phyloP scores from a whole-genome alignment of 73 alveolate species.

The Paramecium bursaria region DNA sequence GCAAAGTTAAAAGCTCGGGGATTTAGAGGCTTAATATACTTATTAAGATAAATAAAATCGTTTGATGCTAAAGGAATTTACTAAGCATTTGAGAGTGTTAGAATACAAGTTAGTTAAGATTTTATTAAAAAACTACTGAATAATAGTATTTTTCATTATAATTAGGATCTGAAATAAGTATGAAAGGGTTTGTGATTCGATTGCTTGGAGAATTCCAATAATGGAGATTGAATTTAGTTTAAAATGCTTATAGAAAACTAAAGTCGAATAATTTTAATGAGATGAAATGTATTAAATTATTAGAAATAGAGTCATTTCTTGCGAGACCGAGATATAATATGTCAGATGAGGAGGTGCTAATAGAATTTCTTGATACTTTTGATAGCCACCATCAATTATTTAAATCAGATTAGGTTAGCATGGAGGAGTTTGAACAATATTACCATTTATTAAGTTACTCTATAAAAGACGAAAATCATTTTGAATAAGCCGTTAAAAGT shows the following conservation, averaged over 20 bases:
- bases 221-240: too few species aligned
- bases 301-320: too few species aligned
- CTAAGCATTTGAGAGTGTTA: not conserved
- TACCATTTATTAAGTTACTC: conserved; percentile 40
- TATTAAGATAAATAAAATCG: not conserved
- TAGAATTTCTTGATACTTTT: conserved; percentile 43
- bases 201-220: too few species aligned
- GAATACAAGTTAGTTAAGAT: conserved; percentile 14
- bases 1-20: conserved; percentile 23
- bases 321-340: too few species aligned
- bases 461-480: conserved; percentile 23
- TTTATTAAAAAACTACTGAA: not conserved
- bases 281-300: too few species aligned
- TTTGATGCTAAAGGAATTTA: conserved; percentile 41
- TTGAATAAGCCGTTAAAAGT: conserved; percentile 44
- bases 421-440: conserved; percentile 50
- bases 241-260: too few species aligned
- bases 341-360: not conserved
- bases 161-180: too few species aligned
- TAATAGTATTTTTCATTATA: too few species aligned
- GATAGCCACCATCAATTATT: conserved; percentile 30
- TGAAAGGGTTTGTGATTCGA: too few species aligned
- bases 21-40: conserved; percentile 21
- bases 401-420: not conserved
- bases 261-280: too few species aligned